Evolutionary conservation across 2,329 filamentous ascomycete species (phyloP).

Genomic region (Trichoderma cornu-damae): DNA sequence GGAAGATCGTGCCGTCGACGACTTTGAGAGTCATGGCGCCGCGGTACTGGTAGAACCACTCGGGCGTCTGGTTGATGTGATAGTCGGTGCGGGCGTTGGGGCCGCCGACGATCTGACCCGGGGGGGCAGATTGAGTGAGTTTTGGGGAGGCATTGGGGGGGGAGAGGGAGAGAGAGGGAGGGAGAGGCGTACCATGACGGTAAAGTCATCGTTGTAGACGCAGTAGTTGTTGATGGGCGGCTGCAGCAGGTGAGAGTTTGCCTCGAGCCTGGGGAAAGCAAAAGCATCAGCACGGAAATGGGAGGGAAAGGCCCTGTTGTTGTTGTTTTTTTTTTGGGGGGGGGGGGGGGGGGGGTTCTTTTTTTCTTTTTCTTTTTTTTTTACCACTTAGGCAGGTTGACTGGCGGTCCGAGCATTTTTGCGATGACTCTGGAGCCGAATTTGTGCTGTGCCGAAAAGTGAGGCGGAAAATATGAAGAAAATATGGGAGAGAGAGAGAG

Average conservation of each 20-base stretch:
- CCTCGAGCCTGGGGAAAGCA: conserved; percentile 62
- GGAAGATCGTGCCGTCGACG: conserved; percentile 67
- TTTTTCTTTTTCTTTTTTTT: too few relatives aligned
- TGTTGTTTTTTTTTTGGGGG: too few relatives aligned
- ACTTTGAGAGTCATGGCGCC: conserved; percentile 93
- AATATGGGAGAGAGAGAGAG: too few relatives aligned
- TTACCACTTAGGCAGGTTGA: conserved; percentile 57
- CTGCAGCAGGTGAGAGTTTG: conserved; percentile 87
- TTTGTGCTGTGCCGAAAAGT: not conserved
- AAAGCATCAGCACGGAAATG: too few relatives aligned
- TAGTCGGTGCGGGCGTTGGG: conserved; percentile 96
- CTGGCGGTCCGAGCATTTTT: conserved; percentile 45
- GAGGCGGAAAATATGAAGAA: too few relatives aligned
- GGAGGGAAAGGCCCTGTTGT: too few relatives aligned
- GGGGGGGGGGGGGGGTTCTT: too few relatives aligned
- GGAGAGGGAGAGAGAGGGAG: not conserved
- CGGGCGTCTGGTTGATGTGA: conserved; percentile 93
- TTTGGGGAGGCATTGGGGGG: not conserved
- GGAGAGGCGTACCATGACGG: conserved; percentile 61
- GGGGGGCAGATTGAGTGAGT: not conserved
- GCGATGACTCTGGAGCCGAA: not conserved
- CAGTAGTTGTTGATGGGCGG: conserved; percentile 98
- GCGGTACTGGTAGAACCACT: conserved; percentile 97
- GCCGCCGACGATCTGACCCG: conserved; percentile 88
- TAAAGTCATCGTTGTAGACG: conserved; percentile 80